Percentiles rank a stretch among this genome's conserved stretches.
Evolutionary conservation across 805 yeast species (phyloP).

Genomic region (Maudiozyma serrabonitensis): DNA sequence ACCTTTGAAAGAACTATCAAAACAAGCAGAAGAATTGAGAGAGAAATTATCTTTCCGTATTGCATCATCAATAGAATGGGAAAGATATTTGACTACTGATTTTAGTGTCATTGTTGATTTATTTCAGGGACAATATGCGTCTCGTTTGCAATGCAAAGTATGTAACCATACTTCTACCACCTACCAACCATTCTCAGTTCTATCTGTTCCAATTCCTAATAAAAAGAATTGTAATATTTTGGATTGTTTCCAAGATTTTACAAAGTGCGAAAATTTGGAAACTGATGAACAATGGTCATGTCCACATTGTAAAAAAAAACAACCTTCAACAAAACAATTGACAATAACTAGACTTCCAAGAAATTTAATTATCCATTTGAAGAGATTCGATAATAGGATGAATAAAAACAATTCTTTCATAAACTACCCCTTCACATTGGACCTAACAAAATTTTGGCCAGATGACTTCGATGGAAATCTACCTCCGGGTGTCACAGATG

Average conservation of each 20-base stretch:
- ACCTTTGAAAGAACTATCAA: conserved; percentile 48
- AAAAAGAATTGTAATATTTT: conserved; percentile 32
- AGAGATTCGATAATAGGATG: conserved; percentile 52
- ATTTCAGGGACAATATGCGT: conserved; percentile 83
- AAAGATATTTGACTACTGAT: conserved; percentile 70
- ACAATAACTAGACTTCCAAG: conserved; percentile 72
- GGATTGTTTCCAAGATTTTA: conserved; percentile 72
- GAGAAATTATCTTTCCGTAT: conserved; percentile 66
- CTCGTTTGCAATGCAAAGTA: conserved; percentile 60
- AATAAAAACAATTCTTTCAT: conserved; percentile 55
- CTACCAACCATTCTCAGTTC: conserved; percentile 70
- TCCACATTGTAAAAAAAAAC: conserved; percentile 57
- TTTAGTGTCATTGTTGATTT: conserved; percentile 73
- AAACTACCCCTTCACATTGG: conserved; percentile 57
- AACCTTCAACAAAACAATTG: conserved; percentile 59
- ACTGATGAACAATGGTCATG: conserved; percentile 83
- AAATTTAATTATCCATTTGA: conserved; percentile 70
- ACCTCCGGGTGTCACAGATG: conserved; percentile 25
- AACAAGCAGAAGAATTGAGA: conserved; percentile 61
- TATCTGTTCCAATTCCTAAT: conserved; percentile 71
- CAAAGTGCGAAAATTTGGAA: conserved; percentile 63
- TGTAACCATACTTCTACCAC: conserved; percentile 80
- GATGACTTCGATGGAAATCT: conserved; percentile 26
- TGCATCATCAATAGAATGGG: conserved; percentile 92
- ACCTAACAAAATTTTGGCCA: conserved; percentile 62